A percentile compares a stretch with the other conserved stretches of the same genome.
Evolutionary conservation across 306 rosid genomes (phyloP).

Genomic region (Rubus idaeus): DNA sequence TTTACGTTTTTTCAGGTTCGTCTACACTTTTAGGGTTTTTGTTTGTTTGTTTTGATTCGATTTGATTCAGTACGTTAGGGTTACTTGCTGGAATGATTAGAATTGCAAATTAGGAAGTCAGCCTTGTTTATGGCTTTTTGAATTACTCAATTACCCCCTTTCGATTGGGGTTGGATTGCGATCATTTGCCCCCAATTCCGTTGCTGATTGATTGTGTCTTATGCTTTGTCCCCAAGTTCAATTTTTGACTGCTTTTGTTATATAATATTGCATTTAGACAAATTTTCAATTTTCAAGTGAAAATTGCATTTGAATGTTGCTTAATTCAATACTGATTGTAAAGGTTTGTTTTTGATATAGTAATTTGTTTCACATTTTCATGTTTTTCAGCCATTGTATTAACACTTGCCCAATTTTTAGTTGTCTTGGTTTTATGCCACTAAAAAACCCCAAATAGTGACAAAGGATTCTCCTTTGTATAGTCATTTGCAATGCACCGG

Average conservation of each 20-base stretch:
- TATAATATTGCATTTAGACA: neutral
- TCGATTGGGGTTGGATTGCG: constrained; percentile 7
- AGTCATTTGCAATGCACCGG: neutral
- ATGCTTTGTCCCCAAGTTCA: neutral
- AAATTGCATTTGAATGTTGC: neutral
- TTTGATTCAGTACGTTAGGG: constrained; percentile 17
- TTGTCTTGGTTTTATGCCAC: no score
- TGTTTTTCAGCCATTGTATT: neutral
- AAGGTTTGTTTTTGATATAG: neutral
- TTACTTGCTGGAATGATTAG: neutral
- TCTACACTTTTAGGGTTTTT: constrained; percentile 27
- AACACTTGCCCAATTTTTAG: neutral
- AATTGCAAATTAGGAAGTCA: neutral
- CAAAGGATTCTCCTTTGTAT: neutral
- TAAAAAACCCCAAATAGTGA: no score
- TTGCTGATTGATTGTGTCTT: neutral
- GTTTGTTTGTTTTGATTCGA: neutral
- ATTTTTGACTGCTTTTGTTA: neutral
- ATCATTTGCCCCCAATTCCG: constrained; percentile 8
- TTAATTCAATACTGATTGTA: neutral
- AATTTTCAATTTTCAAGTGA: neutral
- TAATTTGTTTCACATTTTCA: neutral
- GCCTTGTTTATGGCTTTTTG: neutral
- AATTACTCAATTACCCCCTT: constrained; percentile 20
- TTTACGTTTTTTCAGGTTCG: constrained; percentile 17